phyloP scores from a whole-genome alignment of 345 rosid species.

The Brassica rapa region DNA sequence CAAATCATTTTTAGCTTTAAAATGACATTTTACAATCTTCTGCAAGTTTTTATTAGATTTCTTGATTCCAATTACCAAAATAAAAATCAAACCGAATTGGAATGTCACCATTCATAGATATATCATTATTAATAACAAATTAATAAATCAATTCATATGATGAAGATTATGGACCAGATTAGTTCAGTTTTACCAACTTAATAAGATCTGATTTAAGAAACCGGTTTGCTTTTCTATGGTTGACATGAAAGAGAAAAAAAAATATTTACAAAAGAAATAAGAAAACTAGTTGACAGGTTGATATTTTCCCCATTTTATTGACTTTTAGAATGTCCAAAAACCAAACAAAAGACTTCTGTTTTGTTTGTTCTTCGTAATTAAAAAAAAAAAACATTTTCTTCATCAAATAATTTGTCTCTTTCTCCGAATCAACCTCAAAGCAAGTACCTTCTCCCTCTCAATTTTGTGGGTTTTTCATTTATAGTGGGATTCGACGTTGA shows the following conservation, averaged over 20 bases:
- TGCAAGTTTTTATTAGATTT: not conserved
- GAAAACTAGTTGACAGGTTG: not conserved
- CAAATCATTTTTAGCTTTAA: not conserved
- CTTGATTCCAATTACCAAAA: not conserved
- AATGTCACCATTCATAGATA: not conserved
- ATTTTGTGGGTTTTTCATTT: constrained; percentile 10
- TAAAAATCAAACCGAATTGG: not conserved
- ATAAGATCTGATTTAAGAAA: not conserved
- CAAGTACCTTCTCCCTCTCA: not conserved
- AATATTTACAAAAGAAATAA: not conserved
- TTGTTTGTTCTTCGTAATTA: not conserved
- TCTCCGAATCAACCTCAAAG: constrained; percentile 5
- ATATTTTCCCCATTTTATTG: constrained; percentile 19
- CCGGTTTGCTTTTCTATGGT: constrained; percentile 29
- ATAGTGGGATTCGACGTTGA: constrained; percentile 32
- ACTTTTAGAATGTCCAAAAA: constrained; percentile 32
- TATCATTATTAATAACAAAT: not conserved
- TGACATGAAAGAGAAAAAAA: not conserved
- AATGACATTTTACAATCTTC: not conserved
- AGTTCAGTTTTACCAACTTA: not conserved
- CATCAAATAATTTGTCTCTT: constrained; percentile 34
- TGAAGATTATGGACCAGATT: not conserved
- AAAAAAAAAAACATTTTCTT: not conserved
- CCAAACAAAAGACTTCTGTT: not conserved
- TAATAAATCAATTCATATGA: no score